Base-by-base conservation (phyloP, 371 early-diverging fungal species). In the Syncephalis plumigaleata region DNA sequence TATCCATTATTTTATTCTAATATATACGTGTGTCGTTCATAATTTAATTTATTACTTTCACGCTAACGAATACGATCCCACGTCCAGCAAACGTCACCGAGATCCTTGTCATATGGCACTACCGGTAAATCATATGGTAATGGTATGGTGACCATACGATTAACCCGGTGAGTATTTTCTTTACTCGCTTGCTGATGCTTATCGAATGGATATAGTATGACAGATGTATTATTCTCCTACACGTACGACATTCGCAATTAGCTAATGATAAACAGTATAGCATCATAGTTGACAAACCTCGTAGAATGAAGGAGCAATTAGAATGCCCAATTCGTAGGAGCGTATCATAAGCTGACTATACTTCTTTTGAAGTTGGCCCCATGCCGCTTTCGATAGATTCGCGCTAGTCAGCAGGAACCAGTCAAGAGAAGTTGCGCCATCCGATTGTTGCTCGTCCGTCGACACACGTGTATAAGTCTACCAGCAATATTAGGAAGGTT, bases 121-220 rank as follows among this genome's bases (percentile, higher is more conserved):
- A 75, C 49, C 0, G 78, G 78, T 9, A 78, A 44, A 54, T 78
- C 78, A 46, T 65, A 78, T 1, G 78, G 75, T 2, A 78, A 50
- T 3, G 69, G 63, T 21, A 78, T 53, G 7, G 70, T 31, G 38
- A n/a, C 38, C 21, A 17, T 20, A 31, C n/a, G n/a, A n/a, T n/a
- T n/a, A n/a, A n/a, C n/a, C n/a, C n/a, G n/a, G n/a, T n/a, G n/a
- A n/a, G n/a, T n/a, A n/a, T n/a, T n/a, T n/a, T n/a, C n/a, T n/a
- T n/a, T n/a, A n/a, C n/a, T n/a, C n/a, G n/a, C n/a, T n/a, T n/a
- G n/a, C n/a, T n/a, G n/a, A n/a, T n/a, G n/a, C n/a, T n/a, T n/a
- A 43, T 42, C 5, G 4, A 11, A 31, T 31, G 11, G 46, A 36
- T 7, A 36, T 27, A 26, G 16, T 16, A 13, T 40, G 18, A 15